These are phyloP conservation scores for Fraxinus dipetala DNA, from an alignment of 305 asterid genomes.

Conservation along the genomic window DNA sequence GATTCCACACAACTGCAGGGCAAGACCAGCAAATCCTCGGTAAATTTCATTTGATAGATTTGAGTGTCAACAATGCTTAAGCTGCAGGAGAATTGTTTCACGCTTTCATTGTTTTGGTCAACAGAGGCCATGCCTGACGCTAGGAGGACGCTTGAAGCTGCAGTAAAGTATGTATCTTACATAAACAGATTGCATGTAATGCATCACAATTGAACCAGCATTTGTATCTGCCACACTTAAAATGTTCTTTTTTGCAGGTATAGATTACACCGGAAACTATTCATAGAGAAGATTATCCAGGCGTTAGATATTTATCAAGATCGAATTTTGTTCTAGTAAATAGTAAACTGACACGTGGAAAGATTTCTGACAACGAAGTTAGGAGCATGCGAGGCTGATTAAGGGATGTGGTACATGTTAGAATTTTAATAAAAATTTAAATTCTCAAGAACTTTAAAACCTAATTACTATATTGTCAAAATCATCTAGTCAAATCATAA, in stretches of 20 bases:
- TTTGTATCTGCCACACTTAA: conserved; percentile 1
- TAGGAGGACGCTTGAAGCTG: conserved; percentile 76
- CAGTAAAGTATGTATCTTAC: conserved; percentile 59
- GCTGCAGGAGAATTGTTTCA: background rate
- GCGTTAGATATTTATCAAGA: conserved; percentile 79
- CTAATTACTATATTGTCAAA: background rate
- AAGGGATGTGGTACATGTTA: background rate
- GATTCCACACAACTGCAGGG: conserved; percentile 57
- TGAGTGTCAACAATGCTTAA: conserved; percentile 5
- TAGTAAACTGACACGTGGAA: background rate
- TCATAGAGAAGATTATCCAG: conserved; percentile 73
- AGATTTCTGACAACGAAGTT: conserved; percentile 9
- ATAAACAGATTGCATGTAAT: background rate
- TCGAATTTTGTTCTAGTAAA: conserved; percentile 52
- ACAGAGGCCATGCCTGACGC: conserved; percentile 72
- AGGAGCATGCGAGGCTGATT: background rate
- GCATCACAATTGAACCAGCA: background rate
- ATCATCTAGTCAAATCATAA: background rate
- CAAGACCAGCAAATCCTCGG: conserved; percentile 81
- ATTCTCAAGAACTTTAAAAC: background rate
- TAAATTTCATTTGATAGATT: conserved; percentile 31
- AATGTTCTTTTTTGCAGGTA: conserved; percentile 53
- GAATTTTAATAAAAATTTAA: background rate
- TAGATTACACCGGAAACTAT: conserved; percentile 69
- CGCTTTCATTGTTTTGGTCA: conserved; percentile 19